Base-by-base conservation (phyloP, 306 rosid species). In the Rosa rugosa region DNA sequence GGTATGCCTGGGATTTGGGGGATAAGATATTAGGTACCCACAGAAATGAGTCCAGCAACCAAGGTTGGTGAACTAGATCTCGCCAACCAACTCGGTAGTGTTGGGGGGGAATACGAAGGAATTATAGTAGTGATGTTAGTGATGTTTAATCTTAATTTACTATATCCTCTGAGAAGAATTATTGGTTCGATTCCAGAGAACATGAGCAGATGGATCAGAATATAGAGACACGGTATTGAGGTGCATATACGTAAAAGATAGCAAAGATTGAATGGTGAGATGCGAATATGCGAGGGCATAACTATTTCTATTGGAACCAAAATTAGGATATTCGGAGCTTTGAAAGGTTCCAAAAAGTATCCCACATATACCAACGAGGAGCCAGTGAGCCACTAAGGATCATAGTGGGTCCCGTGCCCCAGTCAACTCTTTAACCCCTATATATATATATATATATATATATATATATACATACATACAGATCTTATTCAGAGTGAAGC, bases 221-320 rank as follows among this genome's bases (percentile, higher is more conserved):
- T 20, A 18, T 6, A 53, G 27, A 62, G 6, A 11, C 36, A 11
- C 17, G 4, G 41, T 27, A 27, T 40, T 27, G 67, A 62, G 38
- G 67, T 11, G 45, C 11, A 25, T 11, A 4, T 25, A 62, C 8
- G 40, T 11, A 12, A 51, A 16, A 4, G 40, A 12, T 14, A 27
- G 67, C 36, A 10, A 22, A 59, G 31, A 59, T 59, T 22, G 36
- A 59, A 59, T 4, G 36, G 9, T 25, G 40, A 64, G 69, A 64
- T 64, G 44, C 69, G 69, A 64, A 64, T 64, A 64, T 64, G 69
- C 45, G 44, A 34, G 22, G 42, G 45, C 45, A 62, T 25, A 60
- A 60, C 59, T 53, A 17, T 20, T 54, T 18, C 17, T 27, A 13
- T 23, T 25, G 36, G 69, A 63, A 63, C 20, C 69, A 27, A 60